Percentiles rank a stretch among this genome's conserved stretches.
These are phyloP conservation scores for Termitomyces titanicus DNA, from an alignment of 768 basidiomycete species.

Conservation along the genomic window DNA sequence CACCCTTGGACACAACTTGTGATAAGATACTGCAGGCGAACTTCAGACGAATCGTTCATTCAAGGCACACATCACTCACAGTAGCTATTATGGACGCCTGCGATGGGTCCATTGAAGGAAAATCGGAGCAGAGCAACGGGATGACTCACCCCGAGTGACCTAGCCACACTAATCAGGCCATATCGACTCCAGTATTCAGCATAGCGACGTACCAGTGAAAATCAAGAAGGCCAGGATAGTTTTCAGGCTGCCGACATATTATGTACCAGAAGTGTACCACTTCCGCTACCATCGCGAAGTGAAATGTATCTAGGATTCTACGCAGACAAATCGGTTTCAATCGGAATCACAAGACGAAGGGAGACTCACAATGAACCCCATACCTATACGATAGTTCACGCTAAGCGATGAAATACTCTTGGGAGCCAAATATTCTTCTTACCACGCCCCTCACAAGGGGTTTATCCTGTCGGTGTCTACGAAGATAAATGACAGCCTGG, in stretches of 20 bases:
- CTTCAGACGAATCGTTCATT: not conserved
- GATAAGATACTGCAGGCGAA: slow-evolving; percentile 1
- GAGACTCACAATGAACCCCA: slow-evolving; percentile 5
- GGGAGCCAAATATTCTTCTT: not conserved
- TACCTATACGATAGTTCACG: not conserved
- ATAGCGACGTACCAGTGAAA: slow-evolving; percentile 7
- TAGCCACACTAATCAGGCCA: not conserved
- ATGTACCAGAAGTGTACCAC: slow-evolving; percentile 12
- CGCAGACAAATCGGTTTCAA: no score
- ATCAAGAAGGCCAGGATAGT: slow-evolving; percentile 1
- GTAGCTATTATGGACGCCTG: slow-evolving; percentile 11
- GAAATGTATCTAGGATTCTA: slow-evolving; percentile 11
- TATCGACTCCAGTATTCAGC: not conserved
- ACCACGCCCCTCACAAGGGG: slow-evolving; percentile 1
- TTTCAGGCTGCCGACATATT: slow-evolving; percentile 3
- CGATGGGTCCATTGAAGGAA: not conserved
- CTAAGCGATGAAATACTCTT: not conserved
- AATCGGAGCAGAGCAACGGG: no score
- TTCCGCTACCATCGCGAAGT: slow-evolving; percentile 11
- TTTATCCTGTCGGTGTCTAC: slow-evolving; percentile 7
- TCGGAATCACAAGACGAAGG: not conserved
- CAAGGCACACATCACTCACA: not conserved
- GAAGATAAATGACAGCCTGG: slow-evolving; percentile 9
- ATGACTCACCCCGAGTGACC: slow-evolving; percentile 9
- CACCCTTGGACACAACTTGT: slow-evolving; percentile 11